These are phyloP conservation scores for Lagerstroemia speciosa DNA, from an alignment of 345 rosid species.

Conservation along the genomic window DNA sequence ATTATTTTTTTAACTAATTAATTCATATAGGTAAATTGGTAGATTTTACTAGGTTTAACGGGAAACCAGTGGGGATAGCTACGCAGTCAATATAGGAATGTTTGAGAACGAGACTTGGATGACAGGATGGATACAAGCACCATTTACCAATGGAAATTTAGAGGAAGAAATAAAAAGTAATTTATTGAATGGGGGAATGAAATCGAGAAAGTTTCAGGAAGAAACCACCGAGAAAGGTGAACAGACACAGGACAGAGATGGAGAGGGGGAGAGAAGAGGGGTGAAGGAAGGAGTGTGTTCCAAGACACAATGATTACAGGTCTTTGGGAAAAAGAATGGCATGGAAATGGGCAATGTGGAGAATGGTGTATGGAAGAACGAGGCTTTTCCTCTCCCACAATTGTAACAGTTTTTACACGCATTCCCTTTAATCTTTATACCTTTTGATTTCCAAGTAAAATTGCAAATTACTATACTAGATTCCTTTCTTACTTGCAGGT, in stretches of 20 bases:
- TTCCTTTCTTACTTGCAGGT: too few relatives aligned
- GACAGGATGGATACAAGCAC: background rate
- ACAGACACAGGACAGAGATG: background rate
- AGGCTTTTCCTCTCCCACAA: background rate
- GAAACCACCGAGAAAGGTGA: background rate
- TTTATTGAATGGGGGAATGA: background rate
- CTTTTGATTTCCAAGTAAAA: too few relatives aligned
- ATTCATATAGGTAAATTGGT: too few relatives aligned
- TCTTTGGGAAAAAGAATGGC: constrained; percentile 44
- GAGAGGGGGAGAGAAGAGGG: background rate
- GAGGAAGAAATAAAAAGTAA: background rate
- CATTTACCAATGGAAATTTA: background rate
- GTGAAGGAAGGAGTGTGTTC: constrained; percentile 40
- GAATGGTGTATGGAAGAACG: background rate
- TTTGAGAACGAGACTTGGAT: background rate
- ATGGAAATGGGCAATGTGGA: constrained; percentile 39
- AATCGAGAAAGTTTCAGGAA: background rate
- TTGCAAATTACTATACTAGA: too few relatives aligned
- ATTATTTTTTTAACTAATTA: too few relatives aligned
- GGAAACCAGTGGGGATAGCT: background rate
- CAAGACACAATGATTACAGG: constrained; percentile 88
- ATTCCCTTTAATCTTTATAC: too few relatives aligned
- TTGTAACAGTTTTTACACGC: background rate
- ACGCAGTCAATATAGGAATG: background rate
- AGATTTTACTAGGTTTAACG: background rate